Evolutionary conservation across 2,329 filamentous ascomycete species (phyloP).

Genomic region (Diplocarpon mali): DNA sequence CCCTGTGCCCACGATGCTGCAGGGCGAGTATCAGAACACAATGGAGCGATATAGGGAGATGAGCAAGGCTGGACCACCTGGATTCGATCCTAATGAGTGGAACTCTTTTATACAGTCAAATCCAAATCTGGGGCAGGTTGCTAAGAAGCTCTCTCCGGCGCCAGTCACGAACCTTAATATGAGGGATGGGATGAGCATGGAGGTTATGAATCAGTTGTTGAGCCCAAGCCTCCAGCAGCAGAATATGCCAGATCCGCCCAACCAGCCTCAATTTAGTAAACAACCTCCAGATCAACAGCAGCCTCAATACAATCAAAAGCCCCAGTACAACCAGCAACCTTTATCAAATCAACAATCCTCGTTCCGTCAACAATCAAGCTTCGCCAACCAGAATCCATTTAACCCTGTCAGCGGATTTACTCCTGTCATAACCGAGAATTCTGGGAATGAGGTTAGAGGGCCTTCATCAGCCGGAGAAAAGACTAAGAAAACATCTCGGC

Average conservation of each 20-base stretch:
- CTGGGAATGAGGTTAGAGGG: constrained; percentile 10
- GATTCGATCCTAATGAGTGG: constrained; percentile 68
- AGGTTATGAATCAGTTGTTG: constrained; percentile 31
- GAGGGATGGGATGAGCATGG: constrained; percentile 25
- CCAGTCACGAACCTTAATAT: constrained; percentile 2
- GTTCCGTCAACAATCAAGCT: too few species aligned
- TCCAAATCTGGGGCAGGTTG: constrained; percentile 36
- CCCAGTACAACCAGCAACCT: background rate
- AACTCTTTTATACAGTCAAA: constrained; percentile 65
- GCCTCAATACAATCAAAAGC: background rate
- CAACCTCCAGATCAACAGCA: background rate
- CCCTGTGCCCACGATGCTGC: constrained; percentile 49
- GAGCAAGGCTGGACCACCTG: constrained; percentile 44
- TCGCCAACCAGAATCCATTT: too few species aligned
- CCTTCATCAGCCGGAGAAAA: constrained; percentile 7
- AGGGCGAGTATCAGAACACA: constrained; percentile 48
- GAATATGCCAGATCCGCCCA: constrained; percentile 12
- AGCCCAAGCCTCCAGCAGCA: constrained; percentile 23
- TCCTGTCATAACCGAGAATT: constrained; percentile 5
- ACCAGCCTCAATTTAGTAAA: constrained; percentile 3
- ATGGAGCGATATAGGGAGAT: constrained; percentile 50
- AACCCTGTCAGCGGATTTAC: too few species aligned
- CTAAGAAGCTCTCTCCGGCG: constrained; percentile 14
- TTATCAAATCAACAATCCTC: background rate
- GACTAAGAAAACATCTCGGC: constrained; percentile 19